These are phyloP conservation scores for Mucor mucedo DNA, from an alignment of 371 early-diverging fungal genomes.

Conservation along the genomic window DNA sequence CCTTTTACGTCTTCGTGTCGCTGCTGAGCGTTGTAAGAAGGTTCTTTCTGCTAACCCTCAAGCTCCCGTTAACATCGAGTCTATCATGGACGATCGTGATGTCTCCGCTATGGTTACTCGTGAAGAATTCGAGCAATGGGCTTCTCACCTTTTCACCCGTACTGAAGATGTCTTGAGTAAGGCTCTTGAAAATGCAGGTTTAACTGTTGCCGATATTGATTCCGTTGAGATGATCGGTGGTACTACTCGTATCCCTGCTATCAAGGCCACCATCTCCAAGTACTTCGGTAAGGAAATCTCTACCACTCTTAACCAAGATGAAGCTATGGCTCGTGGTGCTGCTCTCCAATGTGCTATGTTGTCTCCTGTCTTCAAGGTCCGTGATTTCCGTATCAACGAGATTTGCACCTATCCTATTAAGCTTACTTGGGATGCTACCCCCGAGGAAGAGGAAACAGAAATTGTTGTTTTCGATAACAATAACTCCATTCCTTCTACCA, in stretches of 20 bases:
- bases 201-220: slow-evolving; percentile 84
- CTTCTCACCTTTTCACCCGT: slow-evolving; percentile 74
- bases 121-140: slow-evolving; percentile 85
- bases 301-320: slow-evolving; percentile 96
- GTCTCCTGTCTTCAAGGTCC: slow-evolving; percentile 97
- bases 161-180: slow-evolving; percentile 74
- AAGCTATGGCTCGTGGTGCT: slow-evolving; percentile 95
- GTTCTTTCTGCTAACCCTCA: slow-evolving; percentile 91
- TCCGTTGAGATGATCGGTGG: slow-evolving; percentile 95
- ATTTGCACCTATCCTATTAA: slow-evolving; percentile 71
- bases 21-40: slow-evolving; percentile 96
- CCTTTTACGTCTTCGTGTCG: slow-evolving; percentile 87
- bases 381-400: slow-evolving; percentile 93
- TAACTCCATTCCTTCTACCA: slow-evolving; percentile 85
- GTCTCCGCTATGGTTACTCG: slow-evolving; percentile 84
- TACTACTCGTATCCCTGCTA: slow-evolving; percentile 90
- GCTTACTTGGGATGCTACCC: slow-evolving; percentile 74
- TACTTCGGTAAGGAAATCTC: slow-evolving; percentile 88
- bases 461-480: slow-evolving; percentile 71
- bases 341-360: slow-evolving; percentile 97
- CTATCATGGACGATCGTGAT: slow-evolving; percentile 93
- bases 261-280: slow-evolving; percentile 86
- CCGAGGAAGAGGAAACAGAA: slow-evolving; percentile 74
- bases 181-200: slow-evolving; percentile 82
- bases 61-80: slow-evolving; percentile 93